Percentiles rank a stretch among this genome's conserved stretches.
phyloP scores from a whole-genome alignment of 805 yeast genomes.

The Priceomyces haplophilus region DNA sequence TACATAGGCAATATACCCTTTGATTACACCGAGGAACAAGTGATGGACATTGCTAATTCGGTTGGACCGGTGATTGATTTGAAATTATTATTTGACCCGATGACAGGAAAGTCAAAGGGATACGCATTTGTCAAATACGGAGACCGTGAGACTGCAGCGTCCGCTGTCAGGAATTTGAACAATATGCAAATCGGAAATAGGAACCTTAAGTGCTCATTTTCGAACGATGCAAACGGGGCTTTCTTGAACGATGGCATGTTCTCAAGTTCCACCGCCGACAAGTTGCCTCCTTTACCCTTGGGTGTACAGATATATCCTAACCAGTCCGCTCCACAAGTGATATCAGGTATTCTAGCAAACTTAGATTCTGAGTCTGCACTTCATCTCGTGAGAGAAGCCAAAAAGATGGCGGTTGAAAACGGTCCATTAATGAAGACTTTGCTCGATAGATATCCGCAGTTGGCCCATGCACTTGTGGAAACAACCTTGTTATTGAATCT shows the following conservation, averaged over 20 bases:
- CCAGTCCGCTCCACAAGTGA: constrained; percentile 39
- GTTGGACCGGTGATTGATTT: constrained; percentile 84
- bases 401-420: constrained; percentile 52
- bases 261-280: constrained; percentile 19
- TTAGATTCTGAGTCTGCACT: constrained; percentile 48
- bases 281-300: constrained; percentile 39
- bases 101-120: constrained; percentile 88
- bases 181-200: constrained; percentile 66
- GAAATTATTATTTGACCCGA: constrained; percentile 78
- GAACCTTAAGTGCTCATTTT: constrained; percentile 69
- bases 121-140: constrained; percentile 82
- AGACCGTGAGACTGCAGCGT: constrained; percentile 81
- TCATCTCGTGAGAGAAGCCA: constrained; percentile 54
- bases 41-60: constrained; percentile 76
- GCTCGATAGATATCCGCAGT: constrained; percentile 71
- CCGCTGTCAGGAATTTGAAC: constrained; percentile 86
- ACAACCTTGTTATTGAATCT: constrained; percentile 42
- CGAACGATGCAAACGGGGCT: constrained; percentile 42
- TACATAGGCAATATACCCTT: constrained; percentile 87
- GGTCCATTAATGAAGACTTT: constrained; percentile 59
- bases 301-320: constrained; percentile 41
- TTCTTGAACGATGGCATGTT: constrained; percentile 9
- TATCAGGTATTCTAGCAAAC: constrained; percentile 44
- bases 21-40: constrained; percentile 92
- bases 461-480: constrained; percentile 80